Base-by-base conservation (phyloP, 768 basidiomycete genomes). In the Hygrophorus pudorinus region DNA sequence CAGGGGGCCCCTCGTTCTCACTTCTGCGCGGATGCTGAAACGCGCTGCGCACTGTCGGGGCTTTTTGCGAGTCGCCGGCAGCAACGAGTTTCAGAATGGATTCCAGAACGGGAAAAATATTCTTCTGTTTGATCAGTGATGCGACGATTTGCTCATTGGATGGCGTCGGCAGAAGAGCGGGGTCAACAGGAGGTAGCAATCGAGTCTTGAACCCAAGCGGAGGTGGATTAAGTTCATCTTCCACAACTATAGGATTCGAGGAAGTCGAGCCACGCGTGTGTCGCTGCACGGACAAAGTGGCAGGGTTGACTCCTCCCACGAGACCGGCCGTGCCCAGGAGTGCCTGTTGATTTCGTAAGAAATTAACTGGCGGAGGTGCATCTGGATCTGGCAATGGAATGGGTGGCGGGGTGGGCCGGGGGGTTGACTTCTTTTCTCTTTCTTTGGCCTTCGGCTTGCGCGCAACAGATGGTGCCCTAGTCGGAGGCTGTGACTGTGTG, bases 261-360 rank as follows among this genome's bases (percentile, higher is more conserved):
- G 78, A 58, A 0, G 73, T 76, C 2, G 70, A 61, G 4, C 85
- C 85, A 29, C 67, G 68, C 27, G 59, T 55, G 42, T 64, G 66
- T 12, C 67, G 61, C 12, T 54, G 58, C n/a, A 51, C 53, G 13
- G 70, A 60, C 17, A 79, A 65, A 30, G 69, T 66, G 13, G 75
- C 65, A 18, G 83, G 78, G 42, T 77, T 79, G 17, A 87, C 66
- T 3, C 75, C 75, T 31, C 73, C 77, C 14, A 88, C 76, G 33
- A 82, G 61, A 29, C 85, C 85, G 9, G 85, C 85, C 13, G 72
- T 69, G 7, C 85, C 85, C 6, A 88, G 68, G 2, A 88, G 65
- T 0, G 79, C 78, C 28, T 77, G 67, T 57, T 87, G 85, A 51
- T 74, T 85, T 24, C 85, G 79, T 41, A 88, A 62, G 45, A 85